Conservation (phyloP, 164 flowering plant species). For the Protea cynaroides region DNA sequence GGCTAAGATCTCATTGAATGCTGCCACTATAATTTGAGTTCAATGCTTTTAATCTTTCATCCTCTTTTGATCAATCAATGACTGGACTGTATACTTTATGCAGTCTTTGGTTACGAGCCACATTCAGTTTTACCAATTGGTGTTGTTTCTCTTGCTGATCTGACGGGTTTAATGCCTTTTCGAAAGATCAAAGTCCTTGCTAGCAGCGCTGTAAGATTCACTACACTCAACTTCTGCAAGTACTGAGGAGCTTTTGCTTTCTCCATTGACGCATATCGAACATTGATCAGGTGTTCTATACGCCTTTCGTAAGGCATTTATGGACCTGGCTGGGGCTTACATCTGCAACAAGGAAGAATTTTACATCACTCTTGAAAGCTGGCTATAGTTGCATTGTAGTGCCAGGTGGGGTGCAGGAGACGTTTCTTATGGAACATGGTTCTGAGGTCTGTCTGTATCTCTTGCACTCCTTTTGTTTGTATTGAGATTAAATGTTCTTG, state of each 20-base stretch:
- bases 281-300: slow-evolving; percentile 62
- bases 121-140: slow-evolving; percentile 96
- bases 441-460: slow-evolving; percentile 52
- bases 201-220: slow-evolving; percentile 68
- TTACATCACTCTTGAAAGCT: slow-evolving; percentile 54
- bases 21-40: too few species aligned
- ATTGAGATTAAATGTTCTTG: neutral
- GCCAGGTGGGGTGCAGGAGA: slow-evolving; percentile 96
- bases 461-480: neutral
- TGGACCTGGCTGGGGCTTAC: slow-evolving; percentile 96
- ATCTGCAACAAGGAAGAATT: slow-evolving; percentile 71
- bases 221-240: slow-evolving; percentile 2
- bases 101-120: slow-evolving; percentile 94
- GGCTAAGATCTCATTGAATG: too few species aligned
- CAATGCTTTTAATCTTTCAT: neutral
- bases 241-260: neutral
- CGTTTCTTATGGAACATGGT: slow-evolving; percentile 59
- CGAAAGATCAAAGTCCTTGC: slow-evolving; percentile 84
- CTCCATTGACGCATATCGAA: too few species aligned
- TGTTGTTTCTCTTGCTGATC: slow-evolving; percentile 68
- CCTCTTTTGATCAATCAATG: neutral
- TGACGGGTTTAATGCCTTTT: slow-evolving; percentile 77
- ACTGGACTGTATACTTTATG: slow-evolving; percentile 16
- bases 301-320: slow-evolving; percentile 85
- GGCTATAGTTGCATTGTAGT: slow-evolving; percentile 86